Evolutionary conservation across 305 asterid species (phyloP).

Genomic region (Fraxinus xanthoxyloides): DNA sequence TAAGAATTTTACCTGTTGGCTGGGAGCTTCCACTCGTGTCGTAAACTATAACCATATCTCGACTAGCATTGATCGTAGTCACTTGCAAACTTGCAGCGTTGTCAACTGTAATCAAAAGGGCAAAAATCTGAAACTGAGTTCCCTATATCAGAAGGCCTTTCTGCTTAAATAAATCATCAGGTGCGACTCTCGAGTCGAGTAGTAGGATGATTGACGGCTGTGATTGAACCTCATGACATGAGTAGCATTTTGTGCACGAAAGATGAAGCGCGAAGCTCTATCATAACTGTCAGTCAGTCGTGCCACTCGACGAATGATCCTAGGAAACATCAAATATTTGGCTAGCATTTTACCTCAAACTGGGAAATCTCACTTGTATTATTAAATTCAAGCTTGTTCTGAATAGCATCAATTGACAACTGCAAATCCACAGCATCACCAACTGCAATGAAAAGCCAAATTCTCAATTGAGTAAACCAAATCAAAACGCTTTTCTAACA

Average conservation of each 20-base stretch:
- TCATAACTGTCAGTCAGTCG: background rate
- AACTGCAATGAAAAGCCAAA: conserved; percentile 30
- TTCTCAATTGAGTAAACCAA: background rate
- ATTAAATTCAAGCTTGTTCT: conserved; percentile 30
- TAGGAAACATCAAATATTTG: background rate
- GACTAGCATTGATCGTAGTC: background rate
- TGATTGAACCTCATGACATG: background rate
- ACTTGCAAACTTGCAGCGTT: background rate
- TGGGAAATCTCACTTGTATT: conserved; percentile 3
- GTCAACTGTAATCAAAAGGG: background rate
- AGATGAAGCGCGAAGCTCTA: background rate
- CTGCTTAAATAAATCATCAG: background rate
- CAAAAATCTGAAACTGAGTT: background rate
- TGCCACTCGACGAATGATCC: background rate
- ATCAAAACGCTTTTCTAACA: background rate
- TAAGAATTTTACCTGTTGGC: conserved; percentile 7
- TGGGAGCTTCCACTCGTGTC: background rate
- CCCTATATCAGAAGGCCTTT: background rate
- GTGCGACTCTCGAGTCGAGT: background rate
- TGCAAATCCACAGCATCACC: conserved; percentile 44
- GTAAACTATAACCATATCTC: background rate
- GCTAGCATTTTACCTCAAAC: conserved; percentile 21
- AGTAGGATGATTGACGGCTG: background rate
- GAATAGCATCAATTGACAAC: conserved; percentile 33
- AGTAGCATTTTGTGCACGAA: background rate